Percentiles rank a stretch among this genome's conserved stretches.
Evolutionary conservation across 179 eudicot species (phyloP).

Genomic region (Silene coronaria): DNA sequence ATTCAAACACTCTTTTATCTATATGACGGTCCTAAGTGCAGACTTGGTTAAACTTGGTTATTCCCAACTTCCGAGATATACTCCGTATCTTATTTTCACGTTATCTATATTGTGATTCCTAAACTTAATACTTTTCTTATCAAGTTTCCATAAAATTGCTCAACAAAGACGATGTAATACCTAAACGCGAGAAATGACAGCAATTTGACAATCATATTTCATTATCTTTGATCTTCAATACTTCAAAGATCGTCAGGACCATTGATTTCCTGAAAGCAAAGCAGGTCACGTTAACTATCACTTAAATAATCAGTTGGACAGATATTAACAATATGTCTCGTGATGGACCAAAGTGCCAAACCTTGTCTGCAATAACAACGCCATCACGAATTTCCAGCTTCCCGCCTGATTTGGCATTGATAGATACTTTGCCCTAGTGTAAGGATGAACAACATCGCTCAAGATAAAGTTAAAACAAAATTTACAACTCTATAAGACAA

Average conservation of each 20-base stretch:
- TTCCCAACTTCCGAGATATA: background rate
- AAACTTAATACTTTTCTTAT: slow-evolving; percentile 4
- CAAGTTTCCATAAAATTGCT: slow-evolving; percentile 7
- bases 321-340: background rate
- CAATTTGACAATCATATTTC: slow-evolving; percentile 1
- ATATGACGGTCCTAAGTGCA: no score
- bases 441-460: background rate
- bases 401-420: slow-evolving; percentile 60
- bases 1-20: no score
- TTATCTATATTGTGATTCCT: no score
- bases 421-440: slow-evolving; percentile 58
- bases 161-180: slow-evolving; percentile 8
- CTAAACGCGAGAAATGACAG: slow-evolving; percentile 12
- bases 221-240: background rate
- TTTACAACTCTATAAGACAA: no score
- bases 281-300: background rate
- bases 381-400: slow-evolving; percentile 87
- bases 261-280: slow-evolving; percentile 55
- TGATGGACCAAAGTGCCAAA: slow-evolving; percentile 10
- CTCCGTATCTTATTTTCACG: no score
- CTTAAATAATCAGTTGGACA: background rate
- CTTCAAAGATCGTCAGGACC: slow-evolving; percentile 44
- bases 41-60: no score
- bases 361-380: slow-evolving; percentile 73
- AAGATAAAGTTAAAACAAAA: background rate